Base-by-base conservation (phyloP, 805 yeast species). In the Spencermartinsiella europaea region DNA sequence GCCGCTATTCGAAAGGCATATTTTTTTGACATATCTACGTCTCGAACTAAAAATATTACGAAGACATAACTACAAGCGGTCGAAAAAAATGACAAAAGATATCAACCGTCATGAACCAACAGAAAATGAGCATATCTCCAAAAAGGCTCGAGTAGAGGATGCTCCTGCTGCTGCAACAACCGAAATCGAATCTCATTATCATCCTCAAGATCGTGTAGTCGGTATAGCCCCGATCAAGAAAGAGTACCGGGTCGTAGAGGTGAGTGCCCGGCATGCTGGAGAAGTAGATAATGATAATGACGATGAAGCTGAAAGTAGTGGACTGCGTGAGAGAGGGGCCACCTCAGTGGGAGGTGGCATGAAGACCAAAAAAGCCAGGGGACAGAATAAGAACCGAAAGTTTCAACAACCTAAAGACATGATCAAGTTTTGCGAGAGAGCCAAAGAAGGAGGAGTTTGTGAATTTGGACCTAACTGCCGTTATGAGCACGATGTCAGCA, bases 371-470 rank as follows among this genome's bases (percentile, higher is more conserved):
- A 81, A 76, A 59, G 69, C 70, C 42, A 71, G 87, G 49, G 96
- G 96, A 0, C 96, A 88, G 67, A 88, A 88, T 65, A 87, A 88
- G 63, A 79, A 78, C 49, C 73, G 97, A 58, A 90, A 85, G 52
- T 72, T 86, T 53, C 77, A 74, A 48, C 95, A 87, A 61, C 70
- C 67, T 2, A 79, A 75, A 44, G 95, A 84, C 49, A 73, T 68
- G 5, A 64, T 83, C 40, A 75, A 80, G 54, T 61, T 89, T 45
- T 90, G 96, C 67, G 72, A 56, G 80, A 1, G 69, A 80, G 22
- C 69, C 77, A 34, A 59, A 39, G 42, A 44, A 16, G 52, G 52
- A 3, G 65, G 81, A 17, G 51, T 51, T 45, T 67, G 76, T 19
- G 80, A 75, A 57, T 93, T 91, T 14, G 76, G 80, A 10, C 84